These are phyloP conservation scores for Botrytis elliptica DNA, from an alignment of 2,329 filamentous ascomycete species.

Conservation along the genomic window DNA sequence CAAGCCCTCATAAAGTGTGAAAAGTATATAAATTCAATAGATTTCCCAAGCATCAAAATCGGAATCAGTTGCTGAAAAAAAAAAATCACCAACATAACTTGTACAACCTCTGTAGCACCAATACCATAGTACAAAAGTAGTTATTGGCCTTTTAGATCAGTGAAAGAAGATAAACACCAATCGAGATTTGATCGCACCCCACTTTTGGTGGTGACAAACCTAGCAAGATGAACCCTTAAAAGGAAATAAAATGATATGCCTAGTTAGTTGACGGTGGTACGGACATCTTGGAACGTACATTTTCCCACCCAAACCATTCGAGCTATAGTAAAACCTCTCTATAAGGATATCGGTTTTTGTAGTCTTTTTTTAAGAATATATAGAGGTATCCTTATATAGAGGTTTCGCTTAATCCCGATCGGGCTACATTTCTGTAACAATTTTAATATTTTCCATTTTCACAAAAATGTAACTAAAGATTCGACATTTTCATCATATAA, in stretches of 20 bases:
- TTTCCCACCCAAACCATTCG: not conserved
- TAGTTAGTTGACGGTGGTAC: not conserved
- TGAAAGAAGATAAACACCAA: constrained; percentile 14
- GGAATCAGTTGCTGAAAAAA: not conserved
- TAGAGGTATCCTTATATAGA: no score
- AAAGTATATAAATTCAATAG: not conserved
- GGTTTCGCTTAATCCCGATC: no score
- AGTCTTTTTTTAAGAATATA: no score
- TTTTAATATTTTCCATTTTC: no score
- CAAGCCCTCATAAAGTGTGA: not conserved
- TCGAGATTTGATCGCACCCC: constrained; percentile 11
- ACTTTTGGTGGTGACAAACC: constrained; percentile 3
- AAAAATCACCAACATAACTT: not conserved
- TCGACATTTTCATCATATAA: no score
- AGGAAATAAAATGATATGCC: not conserved
- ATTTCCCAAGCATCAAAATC: not conserved
- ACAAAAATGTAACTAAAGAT: no score
- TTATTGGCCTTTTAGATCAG: not conserved
- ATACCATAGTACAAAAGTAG: not conserved
- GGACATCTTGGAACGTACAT: not conserved
- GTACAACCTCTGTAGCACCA: not conserved
- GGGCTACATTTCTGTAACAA: no score
- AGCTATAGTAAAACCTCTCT: not conserved
- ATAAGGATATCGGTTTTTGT: no score
- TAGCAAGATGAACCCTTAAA: not conserved